A percentile compares a stretch with the other conserved stretches of the same genome.
Evolutionary conservation across 2,329 filamentous ascomycete species (phyloP).

Genomic region (Fusarium avenaceum): DNA sequence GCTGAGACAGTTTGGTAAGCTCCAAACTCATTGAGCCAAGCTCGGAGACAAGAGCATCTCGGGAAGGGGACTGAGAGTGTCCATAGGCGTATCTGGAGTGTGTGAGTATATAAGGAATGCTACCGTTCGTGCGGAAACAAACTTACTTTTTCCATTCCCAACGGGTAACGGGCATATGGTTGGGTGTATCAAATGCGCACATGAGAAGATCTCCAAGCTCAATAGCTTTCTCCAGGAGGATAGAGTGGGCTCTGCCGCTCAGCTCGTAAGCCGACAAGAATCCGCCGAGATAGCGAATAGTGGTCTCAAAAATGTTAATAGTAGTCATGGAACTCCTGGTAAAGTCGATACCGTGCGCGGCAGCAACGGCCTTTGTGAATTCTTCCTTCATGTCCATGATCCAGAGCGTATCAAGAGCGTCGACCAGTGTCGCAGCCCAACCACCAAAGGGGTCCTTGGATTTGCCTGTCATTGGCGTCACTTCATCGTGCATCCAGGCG

Average conservation of each 20-base stretch:
- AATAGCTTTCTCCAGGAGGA: slow-evolving; percentile 70
- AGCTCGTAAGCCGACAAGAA: slow-evolving; percentile 76
- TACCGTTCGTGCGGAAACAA: not conserved
- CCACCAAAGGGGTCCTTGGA: slow-evolving; percentile 71
- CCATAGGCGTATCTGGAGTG: slow-evolving; percentile 43
- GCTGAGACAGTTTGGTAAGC: slow-evolving; percentile 73
- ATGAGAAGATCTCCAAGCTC: slow-evolving; percentile 74
- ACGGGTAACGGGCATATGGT: slow-evolving; percentile 67
- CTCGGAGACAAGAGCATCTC: slow-evolving; percentile 47
- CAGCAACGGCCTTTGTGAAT: slow-evolving; percentile 72
- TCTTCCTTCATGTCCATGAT: slow-evolving; percentile 75
- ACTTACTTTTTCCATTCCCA: slow-evolving; percentile 49
- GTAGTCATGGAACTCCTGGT: slow-evolving; percentile 59
- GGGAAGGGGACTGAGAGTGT: slow-evolving; percentile 41
- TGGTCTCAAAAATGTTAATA: slow-evolving; percentile 77
- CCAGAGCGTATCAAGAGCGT: slow-evolving; percentile 76
- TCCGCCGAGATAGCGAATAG: slow-evolving; percentile 76
- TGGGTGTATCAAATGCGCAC: slow-evolving; percentile 75
- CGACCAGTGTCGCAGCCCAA: slow-evolving; percentile 75
- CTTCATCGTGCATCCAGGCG: slow-evolving; percentile 74
- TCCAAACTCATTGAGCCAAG: slow-evolving; percentile 71
- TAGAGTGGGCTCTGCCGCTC: slow-evolving; percentile 61
- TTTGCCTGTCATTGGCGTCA: slow-evolving; percentile 67
- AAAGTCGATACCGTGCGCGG: slow-evolving; percentile 71
- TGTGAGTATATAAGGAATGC: slow-evolving; percentile 27